A percentile compares a stretch with the other conserved stretches of the same genome.
phyloP scores from a whole-genome alignment of 768 basidiomycete species.

The Leccinum uliginosum region DNA sequence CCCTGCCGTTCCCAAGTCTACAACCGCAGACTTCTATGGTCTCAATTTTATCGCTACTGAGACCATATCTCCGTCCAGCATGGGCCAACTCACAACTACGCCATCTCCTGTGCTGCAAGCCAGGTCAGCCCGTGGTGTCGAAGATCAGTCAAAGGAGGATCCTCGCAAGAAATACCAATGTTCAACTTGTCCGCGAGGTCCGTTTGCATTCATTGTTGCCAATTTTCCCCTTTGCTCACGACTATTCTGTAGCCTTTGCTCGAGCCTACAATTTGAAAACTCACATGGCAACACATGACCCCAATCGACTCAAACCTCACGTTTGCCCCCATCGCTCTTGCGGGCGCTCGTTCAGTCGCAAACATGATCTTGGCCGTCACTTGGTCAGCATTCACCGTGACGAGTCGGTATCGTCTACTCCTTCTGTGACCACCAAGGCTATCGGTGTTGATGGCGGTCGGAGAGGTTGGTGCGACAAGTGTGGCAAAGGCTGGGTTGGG shows the following conservation, averaged over 20 bases:
- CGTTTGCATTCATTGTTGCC: conserved; percentile 1
- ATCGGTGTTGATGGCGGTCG: conserved; percentile 66
- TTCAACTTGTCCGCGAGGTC: conserved; percentile 68
- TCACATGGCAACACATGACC: conserved; percentile 92
- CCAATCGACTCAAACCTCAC: conserved; percentile 85
- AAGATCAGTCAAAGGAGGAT: conserved; percentile 52
- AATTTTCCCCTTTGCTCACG: conserved; percentile 2
- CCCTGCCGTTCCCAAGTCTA: conserved; percentile 44
- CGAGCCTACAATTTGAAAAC: conserved; percentile 94
- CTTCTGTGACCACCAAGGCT: conserved; percentile 38
- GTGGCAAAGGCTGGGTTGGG: conserved; percentile 67
- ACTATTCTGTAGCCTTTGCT: conserved; percentile 63
- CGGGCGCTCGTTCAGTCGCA: conserved; percentile 87
- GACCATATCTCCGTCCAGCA: conserved; percentile 52
- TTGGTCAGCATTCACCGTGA: conserved; percentile 81
- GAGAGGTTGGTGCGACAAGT: conserved; percentile 68
- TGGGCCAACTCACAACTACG: conserved; percentile 45
- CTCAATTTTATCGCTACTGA: conserved; percentile 32
- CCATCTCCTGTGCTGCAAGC: conserved; percentile 38
- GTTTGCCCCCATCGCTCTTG: conserved; percentile 83
- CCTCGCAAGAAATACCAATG: conserved; percentile 80
- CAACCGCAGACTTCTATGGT: conserved; percentile 45
- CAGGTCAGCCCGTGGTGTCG: conserved; percentile 33
- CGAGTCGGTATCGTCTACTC: conserved; percentile 45
- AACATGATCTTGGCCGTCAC: conserved; percentile 92